Conservation (phyloP, 2,329 filamentous ascomycete genomes). For the Talaromyces albobiverticillius region DNA sequence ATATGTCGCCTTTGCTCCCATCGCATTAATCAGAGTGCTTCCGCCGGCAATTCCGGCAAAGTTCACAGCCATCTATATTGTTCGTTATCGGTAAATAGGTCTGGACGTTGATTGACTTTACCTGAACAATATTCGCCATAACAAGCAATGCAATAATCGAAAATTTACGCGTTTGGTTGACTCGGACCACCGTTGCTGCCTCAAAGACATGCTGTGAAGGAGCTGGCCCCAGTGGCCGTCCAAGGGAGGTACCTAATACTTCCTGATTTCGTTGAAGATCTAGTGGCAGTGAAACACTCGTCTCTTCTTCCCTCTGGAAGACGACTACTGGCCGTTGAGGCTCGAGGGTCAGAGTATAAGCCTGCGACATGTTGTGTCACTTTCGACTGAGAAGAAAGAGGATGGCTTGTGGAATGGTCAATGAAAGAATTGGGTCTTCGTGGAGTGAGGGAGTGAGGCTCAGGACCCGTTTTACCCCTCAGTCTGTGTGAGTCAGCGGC, state of each 20-base stretch:
- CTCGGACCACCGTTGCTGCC: constrained; percentile 15
- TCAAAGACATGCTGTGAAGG: constrained; percentile 21
- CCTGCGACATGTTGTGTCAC: background rate
- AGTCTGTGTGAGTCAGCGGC: too few relatives aligned
- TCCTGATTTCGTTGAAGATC: background rate
- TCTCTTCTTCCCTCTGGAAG: background rate
- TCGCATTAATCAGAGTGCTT: constrained; percentile 19
- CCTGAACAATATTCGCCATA: constrained; percentile 27
- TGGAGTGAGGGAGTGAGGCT: too few relatives aligned
- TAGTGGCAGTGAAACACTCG: background rate
- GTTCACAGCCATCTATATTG: constrained; percentile 29
- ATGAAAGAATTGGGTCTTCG: too few relatives aligned
- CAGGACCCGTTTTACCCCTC: too few relatives aligned
- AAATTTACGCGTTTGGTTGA: constrained; percentile 18
- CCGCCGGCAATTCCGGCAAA: constrained; percentile 26
- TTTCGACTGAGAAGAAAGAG: background rate
- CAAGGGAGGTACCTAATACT: background rate
- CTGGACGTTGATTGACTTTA: constrained; percentile 5
- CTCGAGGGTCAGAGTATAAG: background rate
- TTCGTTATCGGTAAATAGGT: background rate
- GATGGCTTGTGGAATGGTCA: too few relatives aligned
- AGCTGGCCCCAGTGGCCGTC: background rate
- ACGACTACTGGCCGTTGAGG: background rate
- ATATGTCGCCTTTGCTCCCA: constrained; percentile 20
- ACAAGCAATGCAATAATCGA: constrained; percentile 22